A percentile compares a stretch with the other conserved stretches of the same genome.
Evolutionary conservation across 495 filamentous ascomycete species (phyloP).

Genomic region (Trichodelitschia bisporula): DNA sequence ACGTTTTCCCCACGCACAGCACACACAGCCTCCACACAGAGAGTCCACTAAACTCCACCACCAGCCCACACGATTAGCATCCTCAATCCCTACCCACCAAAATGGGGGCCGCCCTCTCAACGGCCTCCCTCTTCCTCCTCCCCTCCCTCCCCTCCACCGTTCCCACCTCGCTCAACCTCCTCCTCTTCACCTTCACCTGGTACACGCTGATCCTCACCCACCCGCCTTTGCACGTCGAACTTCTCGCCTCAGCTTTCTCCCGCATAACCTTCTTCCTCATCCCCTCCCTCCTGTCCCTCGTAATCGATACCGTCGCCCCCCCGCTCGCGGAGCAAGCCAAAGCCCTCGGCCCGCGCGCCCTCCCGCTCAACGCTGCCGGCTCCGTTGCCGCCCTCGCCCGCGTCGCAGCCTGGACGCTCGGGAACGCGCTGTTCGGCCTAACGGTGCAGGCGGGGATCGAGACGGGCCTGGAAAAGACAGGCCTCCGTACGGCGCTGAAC

Average conservation of each 20-base stretch:
- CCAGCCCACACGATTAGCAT: not conserved
- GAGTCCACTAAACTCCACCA: not conserved
- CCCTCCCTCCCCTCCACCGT: conserved; percentile 43
- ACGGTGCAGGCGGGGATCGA: conserved; percentile 20
- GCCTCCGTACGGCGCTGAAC: conserved; percentile 28
- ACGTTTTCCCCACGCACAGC: no score
- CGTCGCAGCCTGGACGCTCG: conserved; percentile 26
- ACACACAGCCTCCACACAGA: no score
- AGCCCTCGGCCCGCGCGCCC: conserved; percentile 32
- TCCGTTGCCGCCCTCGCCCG: conserved; percentile 10
- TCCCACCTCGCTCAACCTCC: conserved; percentile 51
- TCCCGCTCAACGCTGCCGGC: conserved; percentile 22
- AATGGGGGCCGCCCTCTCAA: no score
- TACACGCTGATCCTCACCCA: conserved; percentile 58
- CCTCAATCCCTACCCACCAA: no score
- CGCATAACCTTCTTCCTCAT: conserved; percentile 50
- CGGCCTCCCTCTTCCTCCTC: conserved; percentile 39
- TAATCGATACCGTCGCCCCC: conserved; percentile 47
- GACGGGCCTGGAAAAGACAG: conserved; percentile 24
- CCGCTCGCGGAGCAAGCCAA: conserved; percentile 42
- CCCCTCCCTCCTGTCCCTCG: conserved; percentile 47
- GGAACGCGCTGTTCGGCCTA: conserved; percentile 37
- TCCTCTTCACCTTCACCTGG: conserved; percentile 88
- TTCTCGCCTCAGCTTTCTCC: conserved; percentile 38
- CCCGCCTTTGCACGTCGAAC: conserved; percentile 48